Evolutionary conservation across 495 filamentous ascomycete species (phyloP).

Genomic region (Aspergillus diversus): DNA sequence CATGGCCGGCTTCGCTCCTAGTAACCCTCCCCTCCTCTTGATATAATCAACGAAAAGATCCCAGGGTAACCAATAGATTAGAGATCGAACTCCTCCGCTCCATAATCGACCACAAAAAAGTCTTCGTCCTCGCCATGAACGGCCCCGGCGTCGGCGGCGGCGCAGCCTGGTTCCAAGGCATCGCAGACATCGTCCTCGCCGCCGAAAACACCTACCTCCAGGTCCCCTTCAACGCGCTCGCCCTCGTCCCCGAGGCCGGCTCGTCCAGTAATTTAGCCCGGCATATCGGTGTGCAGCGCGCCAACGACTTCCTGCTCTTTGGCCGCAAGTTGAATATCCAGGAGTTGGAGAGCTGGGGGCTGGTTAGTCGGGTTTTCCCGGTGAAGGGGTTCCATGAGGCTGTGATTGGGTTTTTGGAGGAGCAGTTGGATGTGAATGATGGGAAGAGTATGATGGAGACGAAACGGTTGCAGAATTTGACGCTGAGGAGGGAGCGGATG

Average conservation of each 20-base stretch:
- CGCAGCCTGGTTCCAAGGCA: slow-evolving; percentile 30
- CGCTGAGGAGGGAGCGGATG: slow-evolving; percentile 22
- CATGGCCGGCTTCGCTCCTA: slow-evolving; percentile 16
- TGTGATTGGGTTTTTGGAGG: slow-evolving; percentile 19
- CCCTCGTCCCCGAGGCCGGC: slow-evolving; percentile 26
- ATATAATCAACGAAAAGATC: too few relatives aligned
- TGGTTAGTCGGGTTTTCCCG: slow-evolving; percentile 23
- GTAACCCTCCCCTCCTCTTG: slow-evolving; percentile 4
- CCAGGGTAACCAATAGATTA: too few relatives aligned
- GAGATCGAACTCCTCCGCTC: slow-evolving; percentile 15
- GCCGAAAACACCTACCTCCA: slow-evolving; percentile 25
- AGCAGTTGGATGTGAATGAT: slow-evolving; percentile 26
- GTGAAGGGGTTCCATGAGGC: slow-evolving; percentile 22
- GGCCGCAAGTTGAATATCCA: slow-evolving; percentile 23
- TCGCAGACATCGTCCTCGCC: slow-evolving; percentile 28
- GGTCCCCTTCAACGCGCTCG: slow-evolving; percentile 28
- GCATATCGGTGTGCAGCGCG: slow-evolving; percentile 27
- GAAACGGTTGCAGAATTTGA: slow-evolving; percentile 25
- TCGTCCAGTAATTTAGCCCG: slow-evolving; percentile 18
- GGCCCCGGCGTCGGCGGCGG: slow-evolving; percentile 28
- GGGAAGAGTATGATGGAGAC: slow-evolving; percentile 29
- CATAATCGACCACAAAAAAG: slow-evolving; percentile 24
- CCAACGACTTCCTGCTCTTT: slow-evolving; percentile 30
- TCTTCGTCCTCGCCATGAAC: slow-evolving; percentile 29
- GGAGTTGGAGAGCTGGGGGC: slow-evolving; percentile 23